phyloP scores from a whole-genome alignment of 1,139 yeast species.

The Candida sp. region DNA sequence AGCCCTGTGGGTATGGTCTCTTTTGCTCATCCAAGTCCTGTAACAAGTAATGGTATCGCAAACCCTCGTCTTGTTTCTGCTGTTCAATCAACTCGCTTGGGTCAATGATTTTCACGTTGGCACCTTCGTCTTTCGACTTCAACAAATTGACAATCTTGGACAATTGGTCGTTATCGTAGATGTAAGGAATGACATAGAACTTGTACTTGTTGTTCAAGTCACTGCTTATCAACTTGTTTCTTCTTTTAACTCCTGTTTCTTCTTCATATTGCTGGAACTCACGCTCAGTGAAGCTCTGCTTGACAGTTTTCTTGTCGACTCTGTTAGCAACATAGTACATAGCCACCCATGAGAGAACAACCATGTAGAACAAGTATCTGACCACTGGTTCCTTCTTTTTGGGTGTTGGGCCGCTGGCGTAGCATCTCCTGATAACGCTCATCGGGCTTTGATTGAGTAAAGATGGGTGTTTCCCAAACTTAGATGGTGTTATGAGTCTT shows the following conservation, averaged over 20 bases:
- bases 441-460: constrained; percentile 2
- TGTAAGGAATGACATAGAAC: constrained; percentile 50
- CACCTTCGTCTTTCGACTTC: constrained; percentile 16
- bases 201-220: constrained; percentile 33
- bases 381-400: constrained; percentile 39
- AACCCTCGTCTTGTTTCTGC: constrained; percentile 45
- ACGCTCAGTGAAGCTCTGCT: constrained; percentile 55
- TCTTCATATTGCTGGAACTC: constrained; percentile 61
- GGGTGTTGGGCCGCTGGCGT: constrained; percentile 12
- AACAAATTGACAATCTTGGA: constrained; percentile 23
- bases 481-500: background rate
- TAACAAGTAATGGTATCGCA: constrained; percentile 44
- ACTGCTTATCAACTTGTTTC: constrained; percentile 44
- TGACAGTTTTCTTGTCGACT: constrained; percentile 56
- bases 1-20: constrained; percentile 57
- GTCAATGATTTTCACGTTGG: constrained; percentile 51
- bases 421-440: constrained; percentile 8
- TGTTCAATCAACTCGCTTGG: constrained; percentile 46
- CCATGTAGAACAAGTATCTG: constrained; percentile 52
- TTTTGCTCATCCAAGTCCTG: constrained; percentile 39
- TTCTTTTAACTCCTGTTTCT: constrained; percentile 57
- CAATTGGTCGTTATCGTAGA: constrained; percentile 23
- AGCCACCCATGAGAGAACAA: constrained; percentile 54
- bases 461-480: constrained; percentile 1
- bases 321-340: constrained; percentile 55